phyloP scores from a whole-genome alignment of 768 basidiomycete genomes.

The Agrocybe praecox region DNA sequence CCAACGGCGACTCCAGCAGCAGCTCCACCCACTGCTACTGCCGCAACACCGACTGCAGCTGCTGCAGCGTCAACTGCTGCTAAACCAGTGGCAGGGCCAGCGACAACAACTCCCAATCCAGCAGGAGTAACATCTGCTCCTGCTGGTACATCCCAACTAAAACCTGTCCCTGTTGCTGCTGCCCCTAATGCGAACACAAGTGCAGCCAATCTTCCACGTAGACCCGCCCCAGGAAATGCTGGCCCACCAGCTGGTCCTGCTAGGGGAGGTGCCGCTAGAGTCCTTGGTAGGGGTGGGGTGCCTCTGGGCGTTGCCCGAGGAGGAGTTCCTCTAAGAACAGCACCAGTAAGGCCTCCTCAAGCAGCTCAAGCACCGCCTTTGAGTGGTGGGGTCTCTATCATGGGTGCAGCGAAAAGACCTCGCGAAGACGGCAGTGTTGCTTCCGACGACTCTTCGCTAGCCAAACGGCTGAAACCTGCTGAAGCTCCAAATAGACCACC shows the following conservation, averaged over 20 bases:
- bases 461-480: conserved; percentile 68
- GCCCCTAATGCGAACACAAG: conserved; percentile 3
- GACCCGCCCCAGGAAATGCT: conserved; percentile 29
- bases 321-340: conserved; percentile 28
- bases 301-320: conserved; percentile 33
- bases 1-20: conserved; percentile 23
- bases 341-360: conserved; percentile 24
- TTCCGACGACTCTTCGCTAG: conserved; percentile 56
- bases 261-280: conserved; percentile 19
- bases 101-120: too few species aligned
- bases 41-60: conserved; percentile 20
- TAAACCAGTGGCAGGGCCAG: conserved; percentile 13
- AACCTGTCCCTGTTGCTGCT: conserved; percentile 12
- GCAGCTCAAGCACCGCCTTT: conserved; percentile 30
- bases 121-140: conserved; percentile 9
- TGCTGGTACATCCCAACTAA: conserved; percentile 17
- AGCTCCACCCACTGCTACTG: conserved; percentile 26
- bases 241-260: conserved; percentile 20
- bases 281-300: conserved; percentile 33
- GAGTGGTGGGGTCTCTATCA: conserved; percentile 52
- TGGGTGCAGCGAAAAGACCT: conserved; percentile 70
- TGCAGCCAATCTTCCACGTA: conserved; percentile 27
- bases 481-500: conserved; percentile 27
- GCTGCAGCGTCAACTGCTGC: conserved; percentile 13
- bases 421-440: conserved; percentile 52